phyloP scores from a whole-genome alignment of 495 filamentous ascomycete species.

The Delitschia confertaspora region DNA sequence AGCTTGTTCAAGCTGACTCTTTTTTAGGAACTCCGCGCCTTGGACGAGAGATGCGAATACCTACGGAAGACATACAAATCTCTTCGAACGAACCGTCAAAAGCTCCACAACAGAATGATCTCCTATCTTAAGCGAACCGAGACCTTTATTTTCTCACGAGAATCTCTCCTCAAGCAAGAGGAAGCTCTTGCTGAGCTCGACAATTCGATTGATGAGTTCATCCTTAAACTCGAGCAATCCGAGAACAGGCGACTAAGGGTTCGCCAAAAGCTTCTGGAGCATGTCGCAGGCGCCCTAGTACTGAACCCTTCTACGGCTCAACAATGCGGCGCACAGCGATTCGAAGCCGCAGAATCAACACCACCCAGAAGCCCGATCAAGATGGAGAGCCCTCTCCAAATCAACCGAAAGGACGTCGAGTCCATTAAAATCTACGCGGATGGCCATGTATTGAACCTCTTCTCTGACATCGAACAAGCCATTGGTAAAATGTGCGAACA shows the following conservation, averaged over 20 bases:
- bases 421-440: conserved; percentile 62
- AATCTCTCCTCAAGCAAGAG: conserved; percentile 64
- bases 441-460: conserved; percentile 44
- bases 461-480: conserved; percentile 32
- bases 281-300: conserved; percentile 34
- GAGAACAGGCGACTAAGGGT: conserved; percentile 61
- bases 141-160: conserved; percentile 54
- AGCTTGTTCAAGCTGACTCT: too few species aligned
- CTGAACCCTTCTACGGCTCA: conserved; percentile 14
- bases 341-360: conserved; percentile 23
- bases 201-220: conserved; percentile 66
- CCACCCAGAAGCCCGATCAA: conserved; percentile 39
- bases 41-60: conserved; percentile 67
- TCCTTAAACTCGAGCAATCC: conserved; percentile 61
- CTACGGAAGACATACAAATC: conserved; percentile 59
- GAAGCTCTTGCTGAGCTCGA: conserved; percentile 64
- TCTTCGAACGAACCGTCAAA: conserved; percentile 57
- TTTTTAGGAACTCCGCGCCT: conserved; percentile 51
- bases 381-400: conserved; percentile 33
- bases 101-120: conserved; percentile 59
- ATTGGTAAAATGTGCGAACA: conserved; percentile 33
- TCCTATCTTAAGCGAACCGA: conserved; percentile 56
- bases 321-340: background rate
- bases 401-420: conserved; percentile 41
- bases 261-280: conserved; percentile 68